A percentile compares a stretch with the other conserved stretches of the same genome.
Conservation (phyloP, 805 yeast species). For the Saturnispora ahearnii region DNA sequence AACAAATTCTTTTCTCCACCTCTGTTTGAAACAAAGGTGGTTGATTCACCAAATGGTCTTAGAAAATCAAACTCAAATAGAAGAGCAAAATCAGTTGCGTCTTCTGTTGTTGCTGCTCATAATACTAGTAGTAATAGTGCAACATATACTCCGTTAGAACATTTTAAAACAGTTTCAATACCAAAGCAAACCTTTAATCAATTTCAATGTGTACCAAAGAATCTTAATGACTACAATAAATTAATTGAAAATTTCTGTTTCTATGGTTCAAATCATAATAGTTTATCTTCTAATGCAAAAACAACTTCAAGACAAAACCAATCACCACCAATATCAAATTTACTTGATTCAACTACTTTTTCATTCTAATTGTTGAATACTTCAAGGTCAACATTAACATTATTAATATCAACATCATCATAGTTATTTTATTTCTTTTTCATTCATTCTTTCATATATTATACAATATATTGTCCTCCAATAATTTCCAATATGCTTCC, state of each 20-base stretch:
- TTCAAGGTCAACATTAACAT: too few species aligned
- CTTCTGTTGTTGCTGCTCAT: not conserved
- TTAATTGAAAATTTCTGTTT: conserved; percentile 26
- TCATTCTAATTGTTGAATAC: not conserved
- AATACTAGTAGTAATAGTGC: not conserved
- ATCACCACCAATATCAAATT: not conserved
- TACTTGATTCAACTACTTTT: not conserved
- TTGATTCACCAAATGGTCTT: not conserved
- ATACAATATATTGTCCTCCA: too few species aligned
- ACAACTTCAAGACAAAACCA: not conserved
- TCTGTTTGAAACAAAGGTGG: not conserved
- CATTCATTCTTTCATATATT: not conserved
- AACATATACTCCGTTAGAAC: not conserved
- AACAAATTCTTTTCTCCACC: not conserved
- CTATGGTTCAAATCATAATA: conserved; percentile 13
- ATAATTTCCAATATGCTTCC: too few species aligned
- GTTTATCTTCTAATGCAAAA: not conserved
- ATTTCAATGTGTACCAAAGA: not conserved
- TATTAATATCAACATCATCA: not conserved
- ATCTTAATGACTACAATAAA: conserved; percentile 15
- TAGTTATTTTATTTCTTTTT: not conserved
- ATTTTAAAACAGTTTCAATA: not conserved
- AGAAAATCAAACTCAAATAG: not conserved
- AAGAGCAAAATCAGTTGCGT: conserved; percentile 4
- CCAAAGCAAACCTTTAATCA: not conserved